Percentiles rank a stretch among this genome's conserved stretches.
phyloP scores from a whole-genome alignment of 108 stramenopile genomes.

The Conticribra guillardii region DNA sequence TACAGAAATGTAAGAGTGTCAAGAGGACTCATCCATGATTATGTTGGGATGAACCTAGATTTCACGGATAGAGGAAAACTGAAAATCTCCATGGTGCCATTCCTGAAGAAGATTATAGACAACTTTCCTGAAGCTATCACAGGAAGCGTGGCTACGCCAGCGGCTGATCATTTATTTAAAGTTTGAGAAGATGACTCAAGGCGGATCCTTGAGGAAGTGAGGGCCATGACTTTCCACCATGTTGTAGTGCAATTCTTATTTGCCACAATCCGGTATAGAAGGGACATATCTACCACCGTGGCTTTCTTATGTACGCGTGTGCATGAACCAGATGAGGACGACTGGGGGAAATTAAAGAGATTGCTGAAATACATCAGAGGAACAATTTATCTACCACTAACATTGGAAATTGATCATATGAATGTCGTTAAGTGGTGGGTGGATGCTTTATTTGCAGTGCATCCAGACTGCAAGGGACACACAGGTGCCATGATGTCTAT shows the following conservation, averaged over 20 bases:
- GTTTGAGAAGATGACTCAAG: background rate
- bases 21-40: slow-evolving; percentile 5
- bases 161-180: slow-evolving; percentile 3
- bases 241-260: background rate
- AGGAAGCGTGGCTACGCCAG: background rate
- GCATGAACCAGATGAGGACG: background rate
- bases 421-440: background rate
- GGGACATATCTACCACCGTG: background rate
- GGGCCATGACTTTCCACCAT: background rate
- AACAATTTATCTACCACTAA: background rate
- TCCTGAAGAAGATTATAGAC: background rate
- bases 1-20: background rate
- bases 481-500: background rate
- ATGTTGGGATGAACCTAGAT: slow-evolving; percentile 1
- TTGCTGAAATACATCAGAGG: background rate
- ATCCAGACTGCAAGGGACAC: background rate
- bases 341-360: slow-evolving; percentile 1
- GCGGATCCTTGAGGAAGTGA: background rate
- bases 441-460: slow-evolving; percentile 2
- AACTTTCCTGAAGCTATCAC: background rate
- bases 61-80: background rate
- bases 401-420: background rate
- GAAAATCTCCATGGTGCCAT: background rate
- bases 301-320: slow-evolving; percentile 5
- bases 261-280: background rate